Base-by-base conservation (phyloP, 1,139 yeast species). In the Pichia sp. region DNA sequence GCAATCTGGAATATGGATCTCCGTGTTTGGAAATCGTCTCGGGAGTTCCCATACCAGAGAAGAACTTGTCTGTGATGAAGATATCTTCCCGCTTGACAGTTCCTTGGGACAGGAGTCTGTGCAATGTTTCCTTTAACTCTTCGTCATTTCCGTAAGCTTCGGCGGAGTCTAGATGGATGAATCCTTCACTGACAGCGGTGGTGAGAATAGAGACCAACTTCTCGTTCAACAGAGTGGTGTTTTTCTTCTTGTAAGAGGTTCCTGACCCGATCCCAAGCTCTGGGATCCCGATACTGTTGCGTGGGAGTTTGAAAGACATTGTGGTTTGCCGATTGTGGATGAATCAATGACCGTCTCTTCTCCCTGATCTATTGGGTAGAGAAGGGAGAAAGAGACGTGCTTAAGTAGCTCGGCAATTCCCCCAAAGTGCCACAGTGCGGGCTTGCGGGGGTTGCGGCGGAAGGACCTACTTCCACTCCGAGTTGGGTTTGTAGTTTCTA, bases 151-250 rank as follows among this genome's bases (percentile, higher is more conserved):
- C 72, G 61, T 82, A 82, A 28, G 70, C 66, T 52, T 81, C 85
- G 0, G 87, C 86, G 7, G 81, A 74, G 54, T 80, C 86, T 42
- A 80, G 68, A 58, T 80, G 83, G 44, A 67, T 66, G 51, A 68
- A 72, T 0, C 83, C 83, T 24, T 60, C 60, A 4, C 70, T 58
- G 40, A 79, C 59, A 4, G 83, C 76, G 15, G 65, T 58, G 5
- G 65, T 57, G 20, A 77, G 54, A 42, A 72, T 75, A 17, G 71
- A 70, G 11, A 77, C 77, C 40, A 69, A 60, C 4, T 67, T 62
- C 30, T 64, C 63, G 32, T 67, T 63, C 17, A 59, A 51, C 10
- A 58, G 55, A 8, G 32, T 12, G 54, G 60, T 46, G 54, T 60
- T 44, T 58, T 65, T 65, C 42, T 69, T 67, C 55, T 76, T 76